Base-by-base conservation (phyloP, 2,329 filamentous ascomycete species). In the Piedraia hortae region DNA sequence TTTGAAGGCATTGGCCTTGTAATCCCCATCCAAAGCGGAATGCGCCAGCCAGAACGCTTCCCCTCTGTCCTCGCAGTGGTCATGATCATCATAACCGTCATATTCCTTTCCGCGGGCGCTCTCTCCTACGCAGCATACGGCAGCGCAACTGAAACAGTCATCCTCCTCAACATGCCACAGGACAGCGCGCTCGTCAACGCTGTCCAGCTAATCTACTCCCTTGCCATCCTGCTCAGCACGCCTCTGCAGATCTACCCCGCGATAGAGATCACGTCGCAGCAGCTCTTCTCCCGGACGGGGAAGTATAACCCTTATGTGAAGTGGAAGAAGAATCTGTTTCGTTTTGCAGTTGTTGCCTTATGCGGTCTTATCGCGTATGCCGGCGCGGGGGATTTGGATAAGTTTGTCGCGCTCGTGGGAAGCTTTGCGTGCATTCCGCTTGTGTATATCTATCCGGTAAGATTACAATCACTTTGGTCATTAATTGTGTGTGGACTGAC, bases 271-370 rank as follows among this genome's bases (percentile, higher is more conserved):
- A 77, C 75, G 15, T 80, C 89, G 47, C 90, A 89, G 35, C 77
- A 78, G 33, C 56, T 93, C 4, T 97, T 93, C 46, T 89, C 74
- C 12, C 61, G 72, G 40, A 90, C 78, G 30, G 80, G 85, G 35
- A 97, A 97, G 48, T 90, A 91, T 51, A 91, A 93, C 42, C 80
- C 78, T 1, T 85, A 75, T 41, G 89, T 97, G 54, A 97, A 97
- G 53, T 97, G 85, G 85, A 74, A 93, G 57, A 97, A 97, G 64
- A 97, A 97, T 36, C 53, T 71, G 15, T 97, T 90, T 54, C 70
- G 85, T 24, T 97, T 93, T 55, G 68, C 82, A 40, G 64, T 91
- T 30, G 85, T 93, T 22, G 62, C 74, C 37, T 47, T 85, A 12
- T 93, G 85, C 39, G 73, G 80, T 1, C 48, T 66, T 26, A 71